Evolutionary conservation across 108 stramenopile species (phyloP).

Genomic region (Nitzschia palea): DNA sequence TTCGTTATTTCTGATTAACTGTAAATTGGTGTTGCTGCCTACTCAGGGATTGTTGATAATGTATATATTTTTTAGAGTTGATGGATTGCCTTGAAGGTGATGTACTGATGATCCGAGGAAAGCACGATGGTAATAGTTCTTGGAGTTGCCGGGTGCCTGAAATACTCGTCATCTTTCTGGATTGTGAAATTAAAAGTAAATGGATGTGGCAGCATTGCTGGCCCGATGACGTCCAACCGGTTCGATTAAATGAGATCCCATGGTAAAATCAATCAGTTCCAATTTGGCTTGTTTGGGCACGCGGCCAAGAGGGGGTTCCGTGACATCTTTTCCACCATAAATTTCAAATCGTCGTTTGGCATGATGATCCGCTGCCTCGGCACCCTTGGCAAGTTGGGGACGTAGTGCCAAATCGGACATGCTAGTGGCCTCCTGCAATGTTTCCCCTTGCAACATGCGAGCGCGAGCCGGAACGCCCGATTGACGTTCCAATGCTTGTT

Average conservation of each 20-base stretch:
- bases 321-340: conserved; percentile 67
- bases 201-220: neutral
- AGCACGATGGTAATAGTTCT: too few species aligned
- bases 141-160: too few species aligned
- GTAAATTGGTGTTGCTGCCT: too few species aligned
- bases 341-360: conserved; percentile 79
- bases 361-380: conserved; percentile 52
- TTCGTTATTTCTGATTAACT: too few species aligned
- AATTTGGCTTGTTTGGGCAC: conserved; percentile 67
- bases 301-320: conserved; percentile 70
- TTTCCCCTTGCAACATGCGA: conserved; percentile 16
- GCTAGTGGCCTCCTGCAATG: conserved; percentile 47
- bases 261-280: conserved; percentile 35
- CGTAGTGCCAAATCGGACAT: conserved; percentile 66
- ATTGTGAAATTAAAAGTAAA: conserved; percentile 13
- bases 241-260: conserved; percentile 20
- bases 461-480: conserved; percentile 32
- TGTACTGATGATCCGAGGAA: too few species aligned
- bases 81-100: too few species aligned
- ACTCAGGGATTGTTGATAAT: too few species aligned
- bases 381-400: conserved; percentile 58
- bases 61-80: too few species aligned
- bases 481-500: conserved; percentile 76
- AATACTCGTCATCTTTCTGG: too few species aligned
- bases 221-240: conserved; percentile 14